These are phyloP conservation scores for Begonia peltatifolia DNA, from an alignment of 306 rosid species.

Conservation along the genomic window DNA sequence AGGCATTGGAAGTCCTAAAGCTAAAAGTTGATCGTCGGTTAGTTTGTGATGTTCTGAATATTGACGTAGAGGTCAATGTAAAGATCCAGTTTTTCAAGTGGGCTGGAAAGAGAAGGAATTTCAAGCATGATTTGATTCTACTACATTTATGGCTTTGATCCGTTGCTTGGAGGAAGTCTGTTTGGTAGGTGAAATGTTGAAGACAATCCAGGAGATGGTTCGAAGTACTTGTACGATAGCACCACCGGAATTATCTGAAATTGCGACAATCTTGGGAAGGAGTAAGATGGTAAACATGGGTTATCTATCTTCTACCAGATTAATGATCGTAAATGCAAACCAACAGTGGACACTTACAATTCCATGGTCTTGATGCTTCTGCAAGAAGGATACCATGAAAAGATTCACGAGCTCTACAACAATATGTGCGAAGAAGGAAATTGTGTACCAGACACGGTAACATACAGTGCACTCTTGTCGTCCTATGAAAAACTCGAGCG, in stretches of 20 bases:
- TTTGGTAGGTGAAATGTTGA: constrained; percentile 63
- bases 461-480: constrained; percentile 64
- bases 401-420: constrained; percentile 75
- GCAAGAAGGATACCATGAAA: constrained; percentile 78
- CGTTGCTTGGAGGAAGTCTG: constrained; percentile 56
- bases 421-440: constrained; percentile 66
- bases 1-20: constrained; percentile 79
- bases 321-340: constrained; percentile 63
- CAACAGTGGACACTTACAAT: constrained; percentile 51
- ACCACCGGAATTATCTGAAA: constrained; percentile 57
- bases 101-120: constrained; percentile 79
- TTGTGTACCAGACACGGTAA: constrained; percentile 71
- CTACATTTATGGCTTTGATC: constrained; percentile 57
- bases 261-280: constrained; percentile 60
- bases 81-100: constrained; percentile 81
- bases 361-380: constrained; percentile 67
- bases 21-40: constrained; percentile 65
- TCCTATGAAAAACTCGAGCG: constrained; percentile 59
- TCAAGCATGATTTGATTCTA: constrained; percentile 54
- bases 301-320: constrained; percentile 63
- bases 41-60: constrained; percentile 60
- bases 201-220: constrained; percentile 69
- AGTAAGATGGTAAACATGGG: constrained; percentile 73
- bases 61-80: constrained; percentile 61
- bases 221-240: constrained; percentile 30